Base-by-base conservation (phyloP, 768 basidiomycete genomes). In the Pulveroboletus frians region DNA sequence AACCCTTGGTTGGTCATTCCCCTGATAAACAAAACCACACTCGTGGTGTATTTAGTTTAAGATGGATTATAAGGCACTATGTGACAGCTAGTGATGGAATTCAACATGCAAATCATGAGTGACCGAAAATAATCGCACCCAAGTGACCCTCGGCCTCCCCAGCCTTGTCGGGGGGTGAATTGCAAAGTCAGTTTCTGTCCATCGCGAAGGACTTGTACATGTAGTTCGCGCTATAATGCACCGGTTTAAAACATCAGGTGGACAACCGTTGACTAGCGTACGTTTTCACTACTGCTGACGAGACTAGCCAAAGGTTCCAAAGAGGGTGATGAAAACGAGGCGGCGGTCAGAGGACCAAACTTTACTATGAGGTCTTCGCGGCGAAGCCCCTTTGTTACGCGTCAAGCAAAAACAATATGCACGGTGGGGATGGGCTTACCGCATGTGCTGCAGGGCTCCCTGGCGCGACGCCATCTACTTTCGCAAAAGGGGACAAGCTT, bases 141-240 rank as follows among this genome's bases (percentile, higher is more conserved):
- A 37, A 96, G 71, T 64, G 85, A 73, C 9, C 92, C 92, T 50
- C 89, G 74, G 9, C 92, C 92, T 53, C 90, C 91, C 92, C 92
- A 96, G 7, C 84, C 84, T 49, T 75, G 79, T 43, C 80, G 68
- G 6, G 91, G 90, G 3, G 72, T 83, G 37, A 92, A 70, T n/a
- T 66, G 75, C 49, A 91, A 59, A 17, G 70, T 71, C 13, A 80
- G 56, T 7, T 58, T 63, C 53, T 77, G 64, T 3, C 66, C 74
- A 5, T 71, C 66, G 27, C 88, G 80, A 26, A 80, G 66, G 9
- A 89, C 75, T 39, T 76, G 73, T 46, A 92, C 72, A 5, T 67
- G 60, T 32, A 92, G 69, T 39, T 76, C 73, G 41, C 75, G 75
- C 90, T 92, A 27, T 15, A 11, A 51, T 43, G 18, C 41, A 29